Evolutionary conservation across 768 basidiomycete species (phyloP), one percentile per base, ranked within the genome.

Genomic region (Xerocomus potaroensis): DNA sequence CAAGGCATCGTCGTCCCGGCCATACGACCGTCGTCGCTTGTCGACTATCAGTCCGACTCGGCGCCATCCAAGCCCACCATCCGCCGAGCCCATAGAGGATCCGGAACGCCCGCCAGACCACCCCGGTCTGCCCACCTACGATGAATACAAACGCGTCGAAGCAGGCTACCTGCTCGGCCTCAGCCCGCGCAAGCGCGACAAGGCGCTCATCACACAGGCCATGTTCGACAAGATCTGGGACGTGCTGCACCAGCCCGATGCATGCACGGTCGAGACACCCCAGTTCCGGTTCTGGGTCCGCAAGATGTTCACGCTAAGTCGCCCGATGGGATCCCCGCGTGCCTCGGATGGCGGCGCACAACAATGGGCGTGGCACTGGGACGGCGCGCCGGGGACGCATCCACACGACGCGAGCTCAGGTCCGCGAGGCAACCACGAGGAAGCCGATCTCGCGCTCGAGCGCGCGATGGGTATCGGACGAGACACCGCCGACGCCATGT

Each of bases 281-380:
- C 85, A 88, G 58, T 90, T 89, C 63, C 77, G 85, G 33, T 87
- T 82, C 65, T 90, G 87, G 87, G 87, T 81, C 11, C 81, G 86
- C 57, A 87, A 86, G 71, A 89, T 84, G 81, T 91, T 91, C 61
- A 70, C 65, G 35, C 56, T 83, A 7, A 72, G 73, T 54, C 67
- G 67, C 35, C 51, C 44, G 14, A 8, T 32, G 14, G 37, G n/a
- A n/a, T n/a, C n/a, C n/a, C n/a, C n/a, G n/a, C n/a, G n/a, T n/a
- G n/a, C 24, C 27, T 5, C 23, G 9, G n/a, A 30, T 5, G 19
- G 7, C 26, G 26, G 7, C 19, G 26, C 18, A 12, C 7, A 14
- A 11, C 27, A 19, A 11, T 29, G 39, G 39, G 16, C 23, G 14
- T 21, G 40, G 40, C 24, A 7, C 8, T 36, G 18, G 21, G 14